Percentiles rank a stretch among this genome's conserved stretches.
Evolutionary conservation across 164 flowering plant genomes (phyloP).

Genomic region (Vitis rotundifolia): DNA sequence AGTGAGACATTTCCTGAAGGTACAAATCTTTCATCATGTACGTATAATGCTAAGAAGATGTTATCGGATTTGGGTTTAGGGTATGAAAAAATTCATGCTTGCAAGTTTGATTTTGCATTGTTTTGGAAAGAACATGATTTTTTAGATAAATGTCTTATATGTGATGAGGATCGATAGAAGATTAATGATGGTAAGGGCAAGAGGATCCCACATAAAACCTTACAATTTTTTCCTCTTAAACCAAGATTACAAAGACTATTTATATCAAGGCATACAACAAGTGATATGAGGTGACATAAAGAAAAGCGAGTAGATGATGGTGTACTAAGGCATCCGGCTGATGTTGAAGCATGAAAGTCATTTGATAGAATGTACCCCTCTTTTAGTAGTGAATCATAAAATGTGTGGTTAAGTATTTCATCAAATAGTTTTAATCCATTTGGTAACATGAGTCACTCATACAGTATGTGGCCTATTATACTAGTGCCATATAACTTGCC

Average conservation of each 20-base stretch:
- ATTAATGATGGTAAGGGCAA: neutral
- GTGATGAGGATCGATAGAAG: neutral
- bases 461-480: conserved; percentile 16
- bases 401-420: conserved; percentile 5
- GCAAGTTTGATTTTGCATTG: neutral
- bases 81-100: neutral
- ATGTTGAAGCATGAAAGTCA: neutral
- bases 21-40: neutral
- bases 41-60: neutral
- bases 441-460: neutral
- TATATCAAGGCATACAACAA: neutral
- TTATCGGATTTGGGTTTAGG: neutral
- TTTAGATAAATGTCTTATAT: neutral
- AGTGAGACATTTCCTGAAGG: neutral
- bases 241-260: neutral
- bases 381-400: neutral
- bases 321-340: neutral
- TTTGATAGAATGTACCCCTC: neutral
- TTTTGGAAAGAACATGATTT: neutral
- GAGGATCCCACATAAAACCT: neutral
- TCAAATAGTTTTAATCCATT: conserved; percentile 6
- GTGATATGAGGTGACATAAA: neutral
- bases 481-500: conserved; percentile 10
- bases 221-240: neutral
- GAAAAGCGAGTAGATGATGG: neutral